Conservation (phyloP, 2,329 filamentous ascomycete species). For the Phoma sp. region DNA sequence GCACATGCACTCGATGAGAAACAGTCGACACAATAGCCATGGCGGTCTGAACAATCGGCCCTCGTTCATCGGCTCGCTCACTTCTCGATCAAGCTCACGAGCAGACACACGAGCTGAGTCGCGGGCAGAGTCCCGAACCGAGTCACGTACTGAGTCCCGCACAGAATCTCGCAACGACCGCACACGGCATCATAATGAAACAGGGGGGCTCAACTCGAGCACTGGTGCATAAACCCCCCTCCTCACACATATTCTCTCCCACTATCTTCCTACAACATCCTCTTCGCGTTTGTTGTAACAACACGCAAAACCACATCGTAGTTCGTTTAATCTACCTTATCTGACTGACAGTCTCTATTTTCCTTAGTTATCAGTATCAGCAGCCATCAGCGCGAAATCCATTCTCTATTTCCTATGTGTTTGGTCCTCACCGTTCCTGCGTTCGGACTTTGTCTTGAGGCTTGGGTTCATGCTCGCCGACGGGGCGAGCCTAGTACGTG, state of each 20-base stretch:
- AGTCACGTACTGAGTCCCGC: slow-evolving; percentile 21
- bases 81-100: slow-evolving; percentile 43
- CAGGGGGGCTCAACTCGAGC: slow-evolving; percentile 34
- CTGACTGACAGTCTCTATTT: slow-evolving; percentile 41
- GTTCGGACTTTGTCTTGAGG: slow-evolving; percentile 31
- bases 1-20: slow-evolving; percentile 39
- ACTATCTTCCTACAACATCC: slow-evolving; percentile 17
- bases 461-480: slow-evolving; percentile 30
- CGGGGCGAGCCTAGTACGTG: background rate
- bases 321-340: slow-evolving; percentile 27
- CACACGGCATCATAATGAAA: slow-evolving; percentile 30
- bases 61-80: slow-evolving; percentile 41
- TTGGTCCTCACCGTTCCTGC: slow-evolving; percentile 34
- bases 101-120: slow-evolving; percentile 33
- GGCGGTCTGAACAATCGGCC: slow-evolving; percentile 31
- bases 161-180: slow-evolving; percentile 34
- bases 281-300: slow-evolving; percentile 16
- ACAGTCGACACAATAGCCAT: slow-evolving; percentile 35
- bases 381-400: slow-evolving; percentile 12
- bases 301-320: slow-evolving; percentile 9
- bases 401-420: slow-evolving; percentile 42
- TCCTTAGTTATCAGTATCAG: slow-evolving; percentile 30
- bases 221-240: slow-evolving; percentile 32
- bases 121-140: slow-evolving; percentile 27
- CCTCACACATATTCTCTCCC: background rate